Evolutionary conservation across 768 basidiomycete genomes (phyloP).

Genomic region (Favolaschia claudopus): DNA sequence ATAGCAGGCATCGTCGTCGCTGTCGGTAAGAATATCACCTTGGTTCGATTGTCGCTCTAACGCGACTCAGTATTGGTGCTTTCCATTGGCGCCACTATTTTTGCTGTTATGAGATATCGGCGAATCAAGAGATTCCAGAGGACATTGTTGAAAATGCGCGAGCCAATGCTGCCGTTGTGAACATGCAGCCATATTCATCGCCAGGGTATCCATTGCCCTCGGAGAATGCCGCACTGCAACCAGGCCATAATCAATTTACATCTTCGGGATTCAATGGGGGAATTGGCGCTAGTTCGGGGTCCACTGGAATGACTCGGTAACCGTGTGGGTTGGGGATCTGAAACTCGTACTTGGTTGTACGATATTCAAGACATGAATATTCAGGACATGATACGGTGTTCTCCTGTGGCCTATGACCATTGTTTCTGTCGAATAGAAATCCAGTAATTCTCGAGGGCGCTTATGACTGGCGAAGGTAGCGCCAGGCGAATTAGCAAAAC

Average conservation of each 20-base stretch:
- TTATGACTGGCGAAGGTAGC: too few species aligned
- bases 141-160: slow-evolving; percentile 4
- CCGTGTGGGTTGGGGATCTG: too few species aligned
- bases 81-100: slow-evolving; percentile 3
- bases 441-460: too few species aligned
- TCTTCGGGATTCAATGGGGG: too few species aligned
- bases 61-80: neutral
- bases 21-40: neutral
- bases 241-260: slow-evolving; percentile 3
- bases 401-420: too few species aligned
- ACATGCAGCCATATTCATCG: neutral
- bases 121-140: slow-evolving; percentile 9
- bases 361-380: too few species aligned
- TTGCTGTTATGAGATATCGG: slow-evolving; percentile 1
- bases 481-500: too few species aligned
- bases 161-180: neutral
- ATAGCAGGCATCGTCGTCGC: slow-evolving; percentile 8
- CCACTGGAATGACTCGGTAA: too few species aligned
- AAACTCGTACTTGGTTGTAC: too few species aligned
- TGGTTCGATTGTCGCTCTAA: neutral
- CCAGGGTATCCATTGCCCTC: neutral
- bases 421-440: too few species aligned
- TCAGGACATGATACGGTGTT: too few species aligned
- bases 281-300: too few species aligned
- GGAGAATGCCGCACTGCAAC: neutral